Evolutionary conservation across 768 basidiomycete species (phyloP), one percentile per base, ranked within the genome.

Genomic region (Suillus subaureus): DNA sequence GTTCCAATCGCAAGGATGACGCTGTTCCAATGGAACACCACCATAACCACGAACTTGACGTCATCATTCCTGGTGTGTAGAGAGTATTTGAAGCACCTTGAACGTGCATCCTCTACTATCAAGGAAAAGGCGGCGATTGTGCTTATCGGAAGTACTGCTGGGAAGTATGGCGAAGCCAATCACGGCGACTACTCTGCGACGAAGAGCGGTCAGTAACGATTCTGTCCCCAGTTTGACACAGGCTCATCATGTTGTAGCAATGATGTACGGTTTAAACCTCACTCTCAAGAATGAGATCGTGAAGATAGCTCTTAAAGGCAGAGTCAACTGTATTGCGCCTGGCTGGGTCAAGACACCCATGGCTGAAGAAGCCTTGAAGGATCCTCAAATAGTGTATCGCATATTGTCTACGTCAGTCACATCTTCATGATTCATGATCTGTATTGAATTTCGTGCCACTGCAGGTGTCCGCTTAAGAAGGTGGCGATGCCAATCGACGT

Each of bases 261-360:
- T 90, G 79, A 91, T 91, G 90, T 88, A 90, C 65, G 92, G 90
- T 1, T 71, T 92, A 40, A 85, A 84, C 5, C 76, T 88, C 69
- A 80, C 86, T 6, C 81, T 92, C 68, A 92, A 93, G 78, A 93
- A 92, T 73, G 91, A 93, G 77, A 91, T 92, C 62, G 91, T 93
- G 56, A 85, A 86, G 75, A 84, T 92, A 65, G 90, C 90, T 0
- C 88, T 90, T 0, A 81, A 75, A 62, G 92, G 84, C 0, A 81
- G 91, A n/a, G 89, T 92, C 5, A 92, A 92, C 68, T 80, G 80
- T 51, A 81, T 93, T 21, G 88, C 84, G 0, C 91, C 91, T 4
- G 89, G 89, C 6, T 91, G 87, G 87, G 85, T 87, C 8, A 80
- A 73, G 57, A 92, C 90, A 64, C 84, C 88, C 0, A 88, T 87